These are phyloP conservation scores for Arthrobotrys musiformis DNA, from an alignment of 2,329 filamentous ascomycete species.

Conservation along the genomic window DNA sequence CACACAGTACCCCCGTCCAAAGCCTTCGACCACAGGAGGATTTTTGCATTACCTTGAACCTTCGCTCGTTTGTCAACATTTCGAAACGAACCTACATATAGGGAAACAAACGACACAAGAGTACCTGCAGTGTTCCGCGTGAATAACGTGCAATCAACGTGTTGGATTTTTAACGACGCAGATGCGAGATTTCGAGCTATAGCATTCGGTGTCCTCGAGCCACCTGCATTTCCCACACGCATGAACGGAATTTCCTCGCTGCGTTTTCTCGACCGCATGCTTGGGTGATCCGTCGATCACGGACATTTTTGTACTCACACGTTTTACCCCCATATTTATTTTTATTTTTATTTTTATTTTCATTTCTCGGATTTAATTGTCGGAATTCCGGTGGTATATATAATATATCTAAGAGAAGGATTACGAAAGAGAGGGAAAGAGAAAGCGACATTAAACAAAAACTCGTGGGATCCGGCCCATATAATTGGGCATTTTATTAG, in stretches of 20 bases:
- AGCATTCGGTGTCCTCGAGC: conserved; percentile 50
- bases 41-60: not conserved
- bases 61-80: conserved; percentile 1
- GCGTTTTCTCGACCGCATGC: conserved; percentile 23
- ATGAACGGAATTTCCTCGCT: conserved; percentile 28
- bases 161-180: conserved; percentile 43
- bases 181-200: conserved; percentile 50
- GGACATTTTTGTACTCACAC: conserved; percentile 25
- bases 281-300: conserved; percentile 29
- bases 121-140: conserved; percentile 23
- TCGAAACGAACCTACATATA: conserved; percentile 16
- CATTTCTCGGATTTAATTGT: not conserved
- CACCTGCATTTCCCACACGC: conserved; percentile 29
- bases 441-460: not conserved
- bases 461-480: conserved; percentile 8
- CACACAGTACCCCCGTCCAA: not conserved
- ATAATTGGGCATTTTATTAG: conserved; percentile 1
- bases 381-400: conserved; percentile 5
- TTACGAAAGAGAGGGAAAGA: not conserved
- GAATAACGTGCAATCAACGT: conserved; percentile 33
- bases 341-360: not conserved
- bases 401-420: not conserved
- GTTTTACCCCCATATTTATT: not conserved
- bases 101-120: conserved; percentile 12
- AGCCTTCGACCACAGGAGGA: not conserved